Percentiles rank a stretch among this genome's conserved stretches.
These are phyloP conservation scores for Paraurostyla sp. DNA, from an alignment of 73 alveolate species.

Conservation along the genomic window DNA sequence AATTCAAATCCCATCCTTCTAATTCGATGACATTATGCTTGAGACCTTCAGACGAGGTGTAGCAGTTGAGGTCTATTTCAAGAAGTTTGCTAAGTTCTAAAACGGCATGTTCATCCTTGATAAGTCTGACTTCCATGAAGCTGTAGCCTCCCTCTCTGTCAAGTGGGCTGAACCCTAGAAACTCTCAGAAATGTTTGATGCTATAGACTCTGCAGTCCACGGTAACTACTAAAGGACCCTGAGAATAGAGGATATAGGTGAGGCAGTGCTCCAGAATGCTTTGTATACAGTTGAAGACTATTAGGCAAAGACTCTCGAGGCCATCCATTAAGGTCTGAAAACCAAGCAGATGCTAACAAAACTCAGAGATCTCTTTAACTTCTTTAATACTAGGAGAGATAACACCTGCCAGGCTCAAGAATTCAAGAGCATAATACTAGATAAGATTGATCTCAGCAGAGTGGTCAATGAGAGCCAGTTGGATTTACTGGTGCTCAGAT, in stretches of 20 bases:
- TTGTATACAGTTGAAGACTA: neutral
- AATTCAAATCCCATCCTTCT: slow-evolving; percentile 26
- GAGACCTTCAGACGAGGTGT: slow-evolving; percentile 27
- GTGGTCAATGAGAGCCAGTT: neutral
- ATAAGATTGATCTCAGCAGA: neutral
- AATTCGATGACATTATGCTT: slow-evolving; percentile 54
- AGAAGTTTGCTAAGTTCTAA: neutral
- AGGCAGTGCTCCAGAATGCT: slow-evolving; percentile 29
- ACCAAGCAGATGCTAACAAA: slow-evolving; percentile 14
- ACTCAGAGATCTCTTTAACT: slow-evolving; percentile 53
- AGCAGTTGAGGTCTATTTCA: slow-evolving; percentile 42
- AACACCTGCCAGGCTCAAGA: slow-evolving; percentile 39
- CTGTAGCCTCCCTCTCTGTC: neutral
- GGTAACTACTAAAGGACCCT: slow-evolving; percentile 1
- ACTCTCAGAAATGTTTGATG: slow-evolving; percentile 50
- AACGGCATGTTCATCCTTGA: neutral
- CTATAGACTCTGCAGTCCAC: slow-evolving; percentile 33
- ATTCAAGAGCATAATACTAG: slow-evolving; percentile 8
- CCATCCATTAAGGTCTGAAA: slow-evolving; percentile 5
- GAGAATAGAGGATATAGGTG: slow-evolving; percentile 24
- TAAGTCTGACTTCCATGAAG: neutral
- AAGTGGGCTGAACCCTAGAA: slow-evolving; percentile 43
- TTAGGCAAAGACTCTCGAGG: neutral
- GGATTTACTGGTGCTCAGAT: slow-evolving; percentile 17
- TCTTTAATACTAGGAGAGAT: slow-evolving; percentile 35